Percentiles rank a stretch among this genome's conserved stretches.
Conservation (phyloP, 139 green algal genomes). For the Diplosphaera chodatii region DNA sequence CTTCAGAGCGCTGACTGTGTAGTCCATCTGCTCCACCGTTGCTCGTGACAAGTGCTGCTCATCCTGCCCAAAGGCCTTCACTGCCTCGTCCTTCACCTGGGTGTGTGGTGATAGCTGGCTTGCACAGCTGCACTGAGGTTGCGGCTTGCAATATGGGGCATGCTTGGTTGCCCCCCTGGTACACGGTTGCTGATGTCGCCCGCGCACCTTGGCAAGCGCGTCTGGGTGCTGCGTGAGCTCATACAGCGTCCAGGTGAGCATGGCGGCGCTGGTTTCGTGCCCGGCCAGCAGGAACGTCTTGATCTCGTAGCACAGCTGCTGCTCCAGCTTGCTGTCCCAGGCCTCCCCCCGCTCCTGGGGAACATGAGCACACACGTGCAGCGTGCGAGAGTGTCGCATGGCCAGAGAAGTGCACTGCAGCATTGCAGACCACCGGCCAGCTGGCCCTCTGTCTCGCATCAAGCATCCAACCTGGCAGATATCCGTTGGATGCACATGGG, state of each 20-base stretch:
- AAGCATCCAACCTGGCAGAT: too few relatives aligned
- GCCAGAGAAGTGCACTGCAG: too few relatives aligned
- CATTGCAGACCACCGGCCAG: too few relatives aligned
- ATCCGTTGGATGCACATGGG: not conserved
- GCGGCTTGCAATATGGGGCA: too few relatives aligned
- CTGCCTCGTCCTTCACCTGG: conserved; percentile 45
- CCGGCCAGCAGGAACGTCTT: conserved; percentile 95
- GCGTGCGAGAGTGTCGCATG: too few relatives aligned
- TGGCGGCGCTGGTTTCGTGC: conserved; percentile 89
- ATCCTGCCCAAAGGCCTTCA: conserved; percentile 37
- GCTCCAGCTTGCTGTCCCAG: conserved; percentile 58
- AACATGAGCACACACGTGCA: too few relatives aligned
- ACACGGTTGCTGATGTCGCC: not conserved
- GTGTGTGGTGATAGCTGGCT: too few relatives aligned
- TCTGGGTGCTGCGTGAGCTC: conserved; percentile 57
- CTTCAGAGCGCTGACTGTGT: conserved; percentile 81
- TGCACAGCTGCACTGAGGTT: not conserved
- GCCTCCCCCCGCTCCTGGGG: conserved; percentile 44
- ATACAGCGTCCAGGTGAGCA: conserved; percentile 84
- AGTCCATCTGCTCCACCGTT: conserved; percentile 65
- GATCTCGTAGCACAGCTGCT: conserved; percentile 92
- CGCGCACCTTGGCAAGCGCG: conserved; percentile 25
- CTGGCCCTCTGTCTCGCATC: too few relatives aligned
- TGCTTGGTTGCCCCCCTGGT: too few relatives aligned
- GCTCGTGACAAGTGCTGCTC: conserved; percentile 31